Conservation (phyloP, 108 stramenopile species). For the Chaetoceros muelleri region DNA sequence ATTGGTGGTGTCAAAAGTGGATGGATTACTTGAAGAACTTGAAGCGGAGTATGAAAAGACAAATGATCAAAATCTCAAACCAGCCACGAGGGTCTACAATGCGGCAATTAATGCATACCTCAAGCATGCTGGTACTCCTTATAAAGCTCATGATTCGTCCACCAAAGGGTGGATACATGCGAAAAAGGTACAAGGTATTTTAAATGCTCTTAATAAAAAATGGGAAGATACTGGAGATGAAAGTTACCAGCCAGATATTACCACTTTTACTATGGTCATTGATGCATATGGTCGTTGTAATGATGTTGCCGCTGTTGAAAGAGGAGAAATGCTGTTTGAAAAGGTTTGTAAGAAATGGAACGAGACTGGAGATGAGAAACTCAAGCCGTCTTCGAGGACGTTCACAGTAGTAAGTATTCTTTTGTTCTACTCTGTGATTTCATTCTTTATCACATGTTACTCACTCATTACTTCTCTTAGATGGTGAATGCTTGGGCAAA, state of each 20-base stretch:
- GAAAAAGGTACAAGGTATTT: background rate
- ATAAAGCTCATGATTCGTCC: background rate
- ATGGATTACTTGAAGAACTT: slow-evolving; percentile 51
- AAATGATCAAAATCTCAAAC: slow-evolving; percentile 46
- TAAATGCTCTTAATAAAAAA: background rate
- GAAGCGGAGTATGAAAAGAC: slow-evolving; percentile 37
- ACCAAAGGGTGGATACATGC: background rate
- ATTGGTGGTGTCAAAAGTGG: slow-evolving; percentile 43
- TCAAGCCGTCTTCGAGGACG: slow-evolving; percentile 48
- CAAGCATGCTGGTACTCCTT: background rate
- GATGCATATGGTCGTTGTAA: slow-evolving; percentile 56
- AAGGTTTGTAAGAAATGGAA: slow-evolving; percentile 44
- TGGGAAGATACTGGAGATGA: slow-evolving; percentile 5
- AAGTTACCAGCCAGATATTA: slow-evolving; percentile 36
- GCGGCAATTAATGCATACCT: slow-evolving; percentile 42
- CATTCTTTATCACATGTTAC: background rate
- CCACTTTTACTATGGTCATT: slow-evolving; percentile 39
- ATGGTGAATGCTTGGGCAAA: slow-evolving; percentile 38
- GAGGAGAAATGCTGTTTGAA: slow-evolving; percentile 49
- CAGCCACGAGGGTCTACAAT: slow-evolving; percentile 38
- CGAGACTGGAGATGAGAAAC: slow-evolving; percentile 37
- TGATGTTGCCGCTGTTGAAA: slow-evolving; percentile 39
- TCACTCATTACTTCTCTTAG: slow-evolving; percentile 4
- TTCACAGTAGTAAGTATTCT: slow-evolving; percentile 19
- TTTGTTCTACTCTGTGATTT: background rate